A percentile compares a stretch with the other conserved stretches of the same genome.
Evolutionary conservation across 345 rosid genomes (phyloP).

Genomic region (Noccaea bulbosa): DNA sequence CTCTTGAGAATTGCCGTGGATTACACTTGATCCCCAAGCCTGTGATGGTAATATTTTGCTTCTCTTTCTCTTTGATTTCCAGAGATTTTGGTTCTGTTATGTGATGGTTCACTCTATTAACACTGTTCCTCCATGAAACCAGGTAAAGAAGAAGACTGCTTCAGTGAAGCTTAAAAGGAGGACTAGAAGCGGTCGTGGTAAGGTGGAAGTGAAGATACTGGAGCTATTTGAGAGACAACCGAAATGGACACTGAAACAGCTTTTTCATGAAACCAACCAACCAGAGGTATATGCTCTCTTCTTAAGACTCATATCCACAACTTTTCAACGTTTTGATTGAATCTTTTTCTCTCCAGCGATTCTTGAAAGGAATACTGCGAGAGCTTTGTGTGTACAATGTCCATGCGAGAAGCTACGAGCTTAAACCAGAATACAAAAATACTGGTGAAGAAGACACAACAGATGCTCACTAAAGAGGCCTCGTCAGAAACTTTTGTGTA

Average conservation of each 20-base stretch:
- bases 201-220: neutral
- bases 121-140: neutral
- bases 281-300: neutral
- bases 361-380: neutral
- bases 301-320: neutral
- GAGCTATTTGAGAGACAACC: neutral
- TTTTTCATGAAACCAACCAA: neutral
- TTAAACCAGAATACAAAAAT: neutral
- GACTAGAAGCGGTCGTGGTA: neutral
- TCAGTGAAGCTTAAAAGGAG: neutral
- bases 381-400: slow-evolving; percentile 5
- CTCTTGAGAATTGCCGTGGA: neutral
- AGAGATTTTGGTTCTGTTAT: neutral
- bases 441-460: neutral
- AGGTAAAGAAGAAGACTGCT: neutral
- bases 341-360: neutral
- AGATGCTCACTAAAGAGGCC: neutral
- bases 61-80: neutral
- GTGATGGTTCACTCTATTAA: neutral
- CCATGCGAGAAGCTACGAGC: neutral
- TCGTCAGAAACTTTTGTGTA: neutral
- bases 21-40: neutral
- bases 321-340: too few species aligned
- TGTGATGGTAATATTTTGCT: neutral
- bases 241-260: neutral